phyloP scores from a whole-genome alignment of 176 grass and related monocot genomes.

The Carex littledalei region DNA sequence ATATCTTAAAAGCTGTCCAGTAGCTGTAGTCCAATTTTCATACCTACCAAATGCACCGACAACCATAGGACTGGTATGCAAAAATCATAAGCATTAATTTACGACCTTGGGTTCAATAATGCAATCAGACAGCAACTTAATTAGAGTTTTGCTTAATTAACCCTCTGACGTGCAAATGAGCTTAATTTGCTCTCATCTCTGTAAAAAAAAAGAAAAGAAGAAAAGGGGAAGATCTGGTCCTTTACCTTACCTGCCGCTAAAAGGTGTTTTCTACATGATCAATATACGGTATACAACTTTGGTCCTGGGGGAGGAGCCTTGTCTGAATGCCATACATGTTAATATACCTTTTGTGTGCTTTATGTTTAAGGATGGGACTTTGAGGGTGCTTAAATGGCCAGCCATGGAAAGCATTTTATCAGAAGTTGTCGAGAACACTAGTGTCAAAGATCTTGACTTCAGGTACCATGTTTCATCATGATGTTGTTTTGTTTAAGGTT shows the following conservation, averaged over 20 bases:
- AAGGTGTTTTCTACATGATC: not conserved
- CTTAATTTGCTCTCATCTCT: not conserved
- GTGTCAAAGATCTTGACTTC: constrained; percentile 79
- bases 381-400: constrained; percentile 91
- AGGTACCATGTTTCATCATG: constrained; percentile 40
- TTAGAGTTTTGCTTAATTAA: not conserved
- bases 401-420: constrained; percentile 53
- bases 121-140: not conserved
- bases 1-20: not conserved
- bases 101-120: not conserved
- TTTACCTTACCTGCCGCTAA: not conserved
- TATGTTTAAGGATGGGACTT: constrained; percentile 62
- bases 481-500: not conserved
- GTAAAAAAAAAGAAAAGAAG: not conserved
- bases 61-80: not conserved
- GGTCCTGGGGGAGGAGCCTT: not conserved
- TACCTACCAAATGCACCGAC: not conserved
- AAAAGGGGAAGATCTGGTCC: not conserved
- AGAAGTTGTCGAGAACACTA: constrained; percentile 62
- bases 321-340: not conserved
- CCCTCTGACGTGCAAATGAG: not conserved
- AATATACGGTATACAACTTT: not conserved
- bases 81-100: too few relatives aligned
- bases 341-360: constrained; percentile 8
- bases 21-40: not conserved